phyloP scores from a whole-genome alignment of 202 grass and related monocot species.

The Panicum hallii region DNA sequence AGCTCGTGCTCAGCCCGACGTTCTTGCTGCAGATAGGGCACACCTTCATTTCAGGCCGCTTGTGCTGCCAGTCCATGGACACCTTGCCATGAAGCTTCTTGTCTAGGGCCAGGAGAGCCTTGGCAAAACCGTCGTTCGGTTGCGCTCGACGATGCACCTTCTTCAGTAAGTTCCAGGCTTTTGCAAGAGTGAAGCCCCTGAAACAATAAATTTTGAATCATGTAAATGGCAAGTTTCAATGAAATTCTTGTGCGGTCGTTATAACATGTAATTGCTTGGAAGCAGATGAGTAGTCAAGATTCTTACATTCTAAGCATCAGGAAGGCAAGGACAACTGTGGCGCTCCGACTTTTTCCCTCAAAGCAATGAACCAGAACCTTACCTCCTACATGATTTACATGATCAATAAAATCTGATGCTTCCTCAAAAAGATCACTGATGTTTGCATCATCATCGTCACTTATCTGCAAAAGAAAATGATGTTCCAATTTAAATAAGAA shows the following conservation, averaged over 20 bases:
- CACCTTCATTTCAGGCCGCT: conserved; percentile 86
- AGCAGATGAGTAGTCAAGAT: conserved; percentile 17
- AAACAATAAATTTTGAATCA: neutral
- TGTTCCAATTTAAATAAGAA: conserved; percentile 19
- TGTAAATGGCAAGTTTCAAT: conserved; percentile 8
- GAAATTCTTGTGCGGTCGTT: neutral
- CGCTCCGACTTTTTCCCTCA: conserved; percentile 94
- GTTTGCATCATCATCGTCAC: conserved; percentile 87
- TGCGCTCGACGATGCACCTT: conserved; percentile 80
- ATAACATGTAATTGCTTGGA: neutral
- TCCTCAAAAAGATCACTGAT: conserved; percentile 91
- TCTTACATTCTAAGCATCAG: conserved; percentile 91
- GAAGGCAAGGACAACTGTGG: conserved; percentile 84
- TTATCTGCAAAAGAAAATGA: conserved; percentile 60
- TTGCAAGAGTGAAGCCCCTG: conserved; percentile 72
- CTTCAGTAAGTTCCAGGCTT: conserved; percentile 86
- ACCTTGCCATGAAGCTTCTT: conserved; percentile 76
- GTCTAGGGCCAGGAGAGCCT: conserved; percentile 76
- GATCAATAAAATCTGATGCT: conserved; percentile 73
- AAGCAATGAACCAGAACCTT: conserved; percentile 96
- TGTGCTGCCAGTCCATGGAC: conserved; percentile 94
- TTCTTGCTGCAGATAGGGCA: conserved; percentile 87
- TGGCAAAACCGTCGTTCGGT: conserved; percentile 85
- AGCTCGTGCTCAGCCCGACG: conserved; percentile 93
- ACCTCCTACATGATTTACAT: conserved; percentile 62